Percentiles rank a stretch among this genome's conserved stretches.
Conservation (phyloP, 495 filamentous ascomycete genomes). For the Trichoderma reesei region DNA sequence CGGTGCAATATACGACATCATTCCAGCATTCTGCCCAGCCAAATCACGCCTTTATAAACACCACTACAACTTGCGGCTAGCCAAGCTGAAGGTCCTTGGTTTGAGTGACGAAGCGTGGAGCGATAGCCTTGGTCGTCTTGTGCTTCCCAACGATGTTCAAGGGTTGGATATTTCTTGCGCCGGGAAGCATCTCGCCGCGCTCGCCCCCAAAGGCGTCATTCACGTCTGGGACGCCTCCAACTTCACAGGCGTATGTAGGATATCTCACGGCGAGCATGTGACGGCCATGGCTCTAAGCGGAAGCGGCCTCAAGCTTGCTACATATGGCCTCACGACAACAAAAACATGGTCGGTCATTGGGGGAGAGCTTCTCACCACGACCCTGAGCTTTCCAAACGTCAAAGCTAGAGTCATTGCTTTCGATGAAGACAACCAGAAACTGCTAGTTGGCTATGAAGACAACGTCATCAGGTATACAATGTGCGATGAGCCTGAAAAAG, state of each 20-base stretch:
- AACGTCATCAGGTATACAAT: neutral
- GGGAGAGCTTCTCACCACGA: neutral
- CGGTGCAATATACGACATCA: constrained; percentile 25
- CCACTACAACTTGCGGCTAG: too few relatives aligned
- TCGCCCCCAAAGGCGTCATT: neutral
- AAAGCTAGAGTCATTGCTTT: neutral
- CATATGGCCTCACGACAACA: neutral
- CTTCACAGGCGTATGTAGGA: neutral
- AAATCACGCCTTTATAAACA: too few relatives aligned
- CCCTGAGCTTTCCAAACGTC: neutral
- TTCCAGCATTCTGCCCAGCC: constrained; percentile 34
- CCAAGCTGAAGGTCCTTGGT: too few relatives aligned
- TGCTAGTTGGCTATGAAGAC: neutral
- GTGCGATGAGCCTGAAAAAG: neutral
- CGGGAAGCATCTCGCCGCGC: neutral
- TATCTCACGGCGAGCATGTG: neutral
- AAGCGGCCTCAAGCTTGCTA: neutral
- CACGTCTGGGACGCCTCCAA: neutral
- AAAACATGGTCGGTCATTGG: neutral
- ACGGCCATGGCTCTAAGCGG: neutral
- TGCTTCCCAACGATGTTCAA: neutral
- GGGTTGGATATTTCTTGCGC: neutral
- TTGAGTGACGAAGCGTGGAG: too few relatives aligned
- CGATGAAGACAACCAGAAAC: neutral
- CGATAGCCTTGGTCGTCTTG: neutral